A percentile compares a stretch with the other conserved stretches of the same genome.
Conservation (phyloP, 257 asterid genomes). For the Solanum lignicaule region DNA sequence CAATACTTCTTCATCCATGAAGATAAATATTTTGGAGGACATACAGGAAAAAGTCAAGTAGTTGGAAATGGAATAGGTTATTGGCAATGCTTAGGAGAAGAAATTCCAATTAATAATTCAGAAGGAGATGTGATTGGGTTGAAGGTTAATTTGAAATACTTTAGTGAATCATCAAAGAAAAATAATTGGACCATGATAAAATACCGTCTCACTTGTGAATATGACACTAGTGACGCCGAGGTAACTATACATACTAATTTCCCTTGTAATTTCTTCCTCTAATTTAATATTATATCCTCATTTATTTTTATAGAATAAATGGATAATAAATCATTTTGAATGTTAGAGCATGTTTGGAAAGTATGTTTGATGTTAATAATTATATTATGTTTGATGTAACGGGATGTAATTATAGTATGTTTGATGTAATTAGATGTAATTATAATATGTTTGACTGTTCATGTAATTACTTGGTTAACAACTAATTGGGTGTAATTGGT, state of each 20-base stretch:
- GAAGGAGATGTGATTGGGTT: slow-evolving; percentile 7
- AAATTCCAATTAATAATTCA: slow-evolving; percentile 12
- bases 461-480: no score
- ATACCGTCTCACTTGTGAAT: not conserved
- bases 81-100: slow-evolving; percentile 15
- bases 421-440: no score
- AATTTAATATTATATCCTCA: not conserved
- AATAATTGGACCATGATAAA: slow-evolving; percentile 25
- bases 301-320: not conserved
- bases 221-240: not conserved
- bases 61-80: slow-evolving; percentile 14
- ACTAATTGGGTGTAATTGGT: no score
- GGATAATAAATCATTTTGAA: not conserved
- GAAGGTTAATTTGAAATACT: slow-evolving; percentile 11
- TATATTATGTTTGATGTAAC: no score
- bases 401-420: no score
- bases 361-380: no score
- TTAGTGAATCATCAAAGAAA: not conserved
- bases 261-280: not conserved
- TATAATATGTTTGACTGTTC: no score
- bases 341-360: not conserved
- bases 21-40: slow-evolving; percentile 1
- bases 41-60: not conserved
- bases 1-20: slow-evolving; percentile 16
- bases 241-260: not conserved